A percentile compares a stretch with the other conserved stretches of the same genome.
phyloP scores from a whole-genome alignment of 768 basidiomycete species.

The Sporobolomyces phaffii region DNA sequence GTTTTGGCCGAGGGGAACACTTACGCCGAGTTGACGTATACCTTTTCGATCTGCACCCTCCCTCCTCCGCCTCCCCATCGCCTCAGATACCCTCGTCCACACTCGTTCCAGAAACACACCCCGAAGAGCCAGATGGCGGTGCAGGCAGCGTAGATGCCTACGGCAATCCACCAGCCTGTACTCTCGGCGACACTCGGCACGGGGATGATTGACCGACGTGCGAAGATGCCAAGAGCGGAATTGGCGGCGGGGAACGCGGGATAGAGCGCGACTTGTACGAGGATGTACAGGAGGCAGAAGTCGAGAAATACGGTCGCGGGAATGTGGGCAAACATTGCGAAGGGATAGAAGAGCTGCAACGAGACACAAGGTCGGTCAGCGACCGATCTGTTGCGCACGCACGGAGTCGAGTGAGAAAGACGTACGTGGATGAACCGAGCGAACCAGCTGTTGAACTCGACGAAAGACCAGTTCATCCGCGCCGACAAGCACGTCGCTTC shows the following conservation, averaged over 20 bases:
- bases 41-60: constrained; percentile 16
- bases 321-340: constrained; percentile 24
- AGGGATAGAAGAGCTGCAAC: constrained; percentile 26
- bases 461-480: constrained; percentile 20
- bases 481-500: constrained; percentile 9
- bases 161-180: constrained; percentile 27
- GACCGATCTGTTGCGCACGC: not conserved
- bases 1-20: not conserved
- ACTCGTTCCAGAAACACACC: constrained; percentile 2
- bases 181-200: constrained; percentile 6
- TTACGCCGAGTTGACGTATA: constrained; percentile 30
- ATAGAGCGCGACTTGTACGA: constrained; percentile 22
- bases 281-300: constrained; percentile 31
- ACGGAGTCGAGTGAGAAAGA: not conserved
- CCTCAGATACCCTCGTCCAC: not conserved
- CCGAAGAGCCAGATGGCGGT: constrained; percentile 19
- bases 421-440: constrained; percentile 19
- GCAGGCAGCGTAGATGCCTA: constrained; percentile 23
- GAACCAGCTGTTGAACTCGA: constrained; percentile 24
- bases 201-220: constrained; percentile 13
- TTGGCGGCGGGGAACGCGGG: constrained; percentile 15
- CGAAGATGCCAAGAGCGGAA: not conserved
- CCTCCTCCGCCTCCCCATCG: constrained; percentile 8
- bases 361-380: not conserved
- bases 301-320: constrained; percentile 34